These are phyloP conservation scores for Candida caryicola DNA, from an alignment of 805 yeast genomes.

Conservation along the genomic window DNA sequence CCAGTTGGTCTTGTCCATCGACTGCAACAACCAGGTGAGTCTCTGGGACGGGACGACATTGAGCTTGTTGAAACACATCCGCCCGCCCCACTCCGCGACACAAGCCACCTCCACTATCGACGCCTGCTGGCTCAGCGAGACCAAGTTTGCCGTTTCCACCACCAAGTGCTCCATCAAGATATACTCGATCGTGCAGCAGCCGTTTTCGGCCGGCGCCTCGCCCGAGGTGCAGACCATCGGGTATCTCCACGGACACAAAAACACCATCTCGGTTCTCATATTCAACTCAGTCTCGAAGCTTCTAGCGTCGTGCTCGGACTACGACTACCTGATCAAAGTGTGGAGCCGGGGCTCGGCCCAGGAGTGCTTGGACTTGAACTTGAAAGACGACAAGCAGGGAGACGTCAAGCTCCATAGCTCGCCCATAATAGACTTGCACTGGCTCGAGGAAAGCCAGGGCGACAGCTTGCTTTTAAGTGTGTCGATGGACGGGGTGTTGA, in stretches of 20 bases:
- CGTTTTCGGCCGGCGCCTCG: slow-evolving; percentile 8
- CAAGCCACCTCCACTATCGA: slow-evolving; percentile 33
- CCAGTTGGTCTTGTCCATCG: slow-evolving; percentile 55
- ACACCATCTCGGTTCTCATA: slow-evolving; percentile 51
- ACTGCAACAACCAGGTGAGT: slow-evolving; percentile 39
- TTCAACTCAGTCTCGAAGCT: slow-evolving; percentile 53
- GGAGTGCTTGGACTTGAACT: slow-evolving; percentile 39
- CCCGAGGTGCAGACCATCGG: slow-evolving; percentile 28
- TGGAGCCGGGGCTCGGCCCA: slow-evolving; percentile 70
- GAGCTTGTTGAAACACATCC: slow-evolving; percentile 31
- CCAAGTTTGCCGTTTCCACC: slow-evolving; percentile 71
- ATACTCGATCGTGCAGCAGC: slow-evolving; percentile 34
- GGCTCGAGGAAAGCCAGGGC: slow-evolving; percentile 45
- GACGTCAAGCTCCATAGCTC: slow-evolving; percentile 44
- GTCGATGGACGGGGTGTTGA: slow-evolving; percentile 68
- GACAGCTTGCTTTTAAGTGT: slow-evolving; percentile 40
- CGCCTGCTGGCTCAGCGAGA: slow-evolving; percentile 70
- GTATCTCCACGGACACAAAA: slow-evolving; percentile 57
- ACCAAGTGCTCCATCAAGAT: slow-evolving; percentile 52
- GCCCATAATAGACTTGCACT: slow-evolving; percentile 51
- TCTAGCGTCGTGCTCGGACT: slow-evolving; percentile 71
- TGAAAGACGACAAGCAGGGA: slow-evolving; percentile 10
- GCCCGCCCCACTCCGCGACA: slow-evolving; percentile 12
- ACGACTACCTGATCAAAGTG: slow-evolving; percentile 63
- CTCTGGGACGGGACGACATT: slow-evolving; percentile 62